Evolutionary conservation across 2,329 filamentous ascomycete genomes (phyloP), one percentile per base, ranked within the genome.

Genomic region (Curvularia verruculosa): DNA sequence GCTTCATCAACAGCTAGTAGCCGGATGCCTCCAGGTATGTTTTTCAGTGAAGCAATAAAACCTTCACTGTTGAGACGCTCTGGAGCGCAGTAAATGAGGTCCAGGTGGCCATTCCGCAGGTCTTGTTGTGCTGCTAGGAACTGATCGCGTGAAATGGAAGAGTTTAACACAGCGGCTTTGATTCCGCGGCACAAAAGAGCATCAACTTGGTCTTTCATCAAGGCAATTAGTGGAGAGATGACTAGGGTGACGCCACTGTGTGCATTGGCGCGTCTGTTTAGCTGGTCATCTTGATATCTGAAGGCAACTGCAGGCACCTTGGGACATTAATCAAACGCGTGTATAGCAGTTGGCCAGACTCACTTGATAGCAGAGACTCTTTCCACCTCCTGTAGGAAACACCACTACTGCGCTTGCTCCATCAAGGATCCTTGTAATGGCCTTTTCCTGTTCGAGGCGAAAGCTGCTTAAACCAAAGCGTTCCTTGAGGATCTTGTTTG

Each of bases 1-100:
- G 94, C 93, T 65, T 99, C 94, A 65, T 98, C 94, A 58, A 99
- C 96, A 49, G 98, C 94, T 45, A 99, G 92, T 47, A 99, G 85
- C 67, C 89, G 90, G 4, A 83, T 81, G 48, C 86, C 86, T 10
- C 77, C 77, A 72, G 96, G 84, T 15, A 98, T 81, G 1, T 79
- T 81, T 50, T 84, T 79, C 60, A 99, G 81, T 2, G 82, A 85
- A 40, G 82, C 83, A 52, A 86, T 79, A 71, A 97, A 89, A 0
- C 80, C 79, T 31, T 82, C 73, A 71, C 87, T 97, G 70, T 92
- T 93, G 47, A 98, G 82, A 91, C 97, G 96, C 77, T 99, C 94
- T 0, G 95, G 94, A 0, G 94, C 97, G 50, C 97, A 89, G 67
- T 98, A 98, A 3, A 98, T 84, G 47, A 98, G 80, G 71, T 96